phyloP scores from a whole-genome alignment of 306 rosid genomes.

The Luffa aegyptiaca region DNA sequence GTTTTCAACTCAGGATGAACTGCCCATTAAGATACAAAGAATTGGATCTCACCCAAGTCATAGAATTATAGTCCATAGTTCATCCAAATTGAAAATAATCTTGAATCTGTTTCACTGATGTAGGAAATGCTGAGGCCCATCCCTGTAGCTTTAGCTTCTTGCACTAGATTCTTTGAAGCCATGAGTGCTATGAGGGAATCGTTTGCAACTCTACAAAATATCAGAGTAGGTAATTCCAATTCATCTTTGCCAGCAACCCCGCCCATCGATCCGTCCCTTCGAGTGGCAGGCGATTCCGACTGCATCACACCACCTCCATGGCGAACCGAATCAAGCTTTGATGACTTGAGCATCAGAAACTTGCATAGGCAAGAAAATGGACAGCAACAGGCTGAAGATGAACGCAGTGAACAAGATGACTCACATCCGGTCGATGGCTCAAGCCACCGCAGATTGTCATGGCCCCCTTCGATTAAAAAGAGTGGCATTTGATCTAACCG shows the following conservation, averaged over 20 bases:
- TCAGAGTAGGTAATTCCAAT: conserved; percentile 58
- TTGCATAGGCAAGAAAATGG: conserved; percentile 26
- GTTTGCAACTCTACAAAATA: conserved; percentile 73
- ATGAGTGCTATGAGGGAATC: conserved; percentile 98
- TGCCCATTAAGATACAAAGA: background rate
- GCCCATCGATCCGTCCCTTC: conserved; percentile 45
- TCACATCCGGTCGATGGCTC: conserved; percentile 20
- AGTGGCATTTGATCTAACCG: conserved; percentile 20
- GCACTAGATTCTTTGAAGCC: conserved; percentile 91
- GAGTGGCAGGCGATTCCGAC: conserved; percentile 37
- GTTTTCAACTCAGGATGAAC: background rate
- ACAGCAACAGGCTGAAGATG: conserved; percentile 18
- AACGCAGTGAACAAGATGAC: conserved; percentile 12
- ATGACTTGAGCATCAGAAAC: conserved; percentile 45
- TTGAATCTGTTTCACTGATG: background rate
- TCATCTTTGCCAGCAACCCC: conserved; percentile 41
- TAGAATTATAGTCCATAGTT: background rate
- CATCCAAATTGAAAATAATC: background rate
- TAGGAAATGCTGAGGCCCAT: conserved; percentile 99
- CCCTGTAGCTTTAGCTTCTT: conserved; percentile 88
- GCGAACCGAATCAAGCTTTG: conserved; percentile 50
- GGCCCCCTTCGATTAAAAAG: conserved; percentile 46
- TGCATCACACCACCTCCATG: conserved; percentile 61
- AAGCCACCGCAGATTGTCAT: conserved; percentile 38
- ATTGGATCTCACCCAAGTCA: background rate